Conservation (phyloP, 495 filamentous ascomycete species). For the Gamarada debralockiae region DNA sequence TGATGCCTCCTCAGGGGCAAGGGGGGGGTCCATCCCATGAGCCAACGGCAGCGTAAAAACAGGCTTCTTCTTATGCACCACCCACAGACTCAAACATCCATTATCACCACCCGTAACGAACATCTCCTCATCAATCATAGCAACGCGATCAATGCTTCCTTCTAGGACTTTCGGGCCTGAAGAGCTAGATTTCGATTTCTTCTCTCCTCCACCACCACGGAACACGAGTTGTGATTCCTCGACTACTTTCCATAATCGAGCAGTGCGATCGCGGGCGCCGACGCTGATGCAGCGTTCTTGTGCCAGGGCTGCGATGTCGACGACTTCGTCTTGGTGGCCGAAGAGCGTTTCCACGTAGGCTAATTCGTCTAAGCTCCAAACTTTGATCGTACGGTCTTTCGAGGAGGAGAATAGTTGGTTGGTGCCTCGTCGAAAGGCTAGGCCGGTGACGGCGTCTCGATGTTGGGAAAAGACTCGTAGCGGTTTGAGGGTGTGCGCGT, state of each 20-base stretch:
- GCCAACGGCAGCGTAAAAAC: slow-evolving; percentile 74
- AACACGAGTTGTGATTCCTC: slow-evolving; percentile 96
- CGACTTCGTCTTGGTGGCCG: slow-evolving; percentile 88
- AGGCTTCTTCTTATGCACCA: slow-evolving; percentile 89
- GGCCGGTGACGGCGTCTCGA: slow-evolving; percentile 76
- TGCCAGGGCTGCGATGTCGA: slow-evolving; percentile 75
- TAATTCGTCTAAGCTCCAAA: slow-evolving; percentile 69
- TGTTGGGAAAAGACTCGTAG: slow-evolving; percentile 87
- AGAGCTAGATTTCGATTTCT: slow-evolving; percentile 41
- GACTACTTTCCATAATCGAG: slow-evolving; percentile 93
- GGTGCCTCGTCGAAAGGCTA: slow-evolving; percentile 83
- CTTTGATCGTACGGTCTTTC: slow-evolving; percentile 84
- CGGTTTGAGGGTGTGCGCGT: slow-evolving; percentile 70
- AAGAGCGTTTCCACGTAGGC: slow-evolving; percentile 95
- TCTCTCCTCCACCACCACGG: slow-evolving; percentile 65
- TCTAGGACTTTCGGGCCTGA: slow-evolving; percentile 50
- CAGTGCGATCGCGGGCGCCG: slow-evolving; percentile 85
- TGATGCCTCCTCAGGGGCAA: slow-evolving; percentile 60
- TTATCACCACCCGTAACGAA: slow-evolving; percentile 95
- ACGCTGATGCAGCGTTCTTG: slow-evolving; percentile 88
- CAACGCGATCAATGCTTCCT: slow-evolving; percentile 85
- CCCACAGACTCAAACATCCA: slow-evolving; percentile 83
- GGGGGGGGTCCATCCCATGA: slow-evolving; percentile 74
- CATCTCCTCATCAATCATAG: slow-evolving; percentile 81
- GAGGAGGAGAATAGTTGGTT: slow-evolving; percentile 89